Evolutionary conservation across 108 stramenopile genomes (phyloP), one percentile per base, ranked within the genome.

Genomic region (Schizochytrium sp.): DNA sequence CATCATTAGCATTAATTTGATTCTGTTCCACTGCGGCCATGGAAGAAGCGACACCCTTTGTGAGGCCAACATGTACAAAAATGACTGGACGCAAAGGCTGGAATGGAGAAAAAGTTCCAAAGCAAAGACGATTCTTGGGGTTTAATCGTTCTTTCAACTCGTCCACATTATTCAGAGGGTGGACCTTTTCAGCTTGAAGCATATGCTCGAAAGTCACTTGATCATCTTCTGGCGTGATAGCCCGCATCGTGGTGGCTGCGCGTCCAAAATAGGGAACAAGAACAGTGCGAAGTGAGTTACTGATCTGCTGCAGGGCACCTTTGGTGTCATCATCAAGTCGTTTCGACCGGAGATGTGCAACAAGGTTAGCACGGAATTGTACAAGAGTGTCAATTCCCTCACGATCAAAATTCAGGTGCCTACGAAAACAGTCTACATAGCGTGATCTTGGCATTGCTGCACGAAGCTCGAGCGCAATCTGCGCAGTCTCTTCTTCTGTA

Each of bases 11-110:
- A 69, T 69, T 44, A 7, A 69, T 5, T 0, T 38, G 12, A 69
- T 69, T 69, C 12, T 69, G 19, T 7, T 28, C 64, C 12, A 69
- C 7, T 8, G 40, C 19, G 42, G 7, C 12, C 64, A 69, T 69
- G 19, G 12, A 28, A 7, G 64, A 69, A 12, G 64, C 64, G 42
- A 69, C 64, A 44, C 64, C 64, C 15, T 69, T 69, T 7, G 64
- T 69, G 64, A 69, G 64, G 19, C 64, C 64, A 7, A 69, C 64
- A 69, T 69, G 64, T 44, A 69, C 64, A 2, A 69, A 69, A 69
- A 69, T 69, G 64, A 69, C 64, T 38, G 64, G 64, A 44, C 44
- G 40, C 64, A 44, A 8, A 28, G 15, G 64, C 12, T 15, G 42
- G 64, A 15, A 69, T n/a, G 59, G 19, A n/a, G 40, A 44, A 15